Conservation (phyloP, 495 filamentous ascomycete genomes). For the Tricharina praecox region DNA sequence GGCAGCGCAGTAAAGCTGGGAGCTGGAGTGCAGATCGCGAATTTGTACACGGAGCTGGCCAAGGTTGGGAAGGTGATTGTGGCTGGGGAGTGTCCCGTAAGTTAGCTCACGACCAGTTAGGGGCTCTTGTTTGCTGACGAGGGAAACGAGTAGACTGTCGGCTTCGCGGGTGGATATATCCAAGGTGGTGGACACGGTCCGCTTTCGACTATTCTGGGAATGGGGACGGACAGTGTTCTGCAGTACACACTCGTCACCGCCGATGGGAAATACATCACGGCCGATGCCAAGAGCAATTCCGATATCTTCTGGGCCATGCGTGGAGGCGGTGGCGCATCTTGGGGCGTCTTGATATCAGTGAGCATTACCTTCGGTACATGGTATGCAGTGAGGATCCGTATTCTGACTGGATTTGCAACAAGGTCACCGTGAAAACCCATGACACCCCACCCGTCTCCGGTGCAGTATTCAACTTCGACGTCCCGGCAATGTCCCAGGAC, state of each 20-base stretch:
- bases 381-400: no score
- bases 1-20: constrained; percentile 40
- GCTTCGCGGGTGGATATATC: constrained; percentile 34
- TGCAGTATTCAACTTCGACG: constrained; percentile 31
- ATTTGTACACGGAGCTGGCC: constrained; percentile 35
- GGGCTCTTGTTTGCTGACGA: constrained; percentile 33
- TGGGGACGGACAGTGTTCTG: constrained; percentile 44
- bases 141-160: constrained; percentile 30
- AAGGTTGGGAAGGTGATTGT: constrained; percentile 34
- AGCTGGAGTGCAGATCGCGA: constrained; percentile 36
- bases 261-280: constrained; percentile 35
- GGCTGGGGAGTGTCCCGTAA: constrained; percentile 31
- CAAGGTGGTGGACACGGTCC: constrained; percentile 46
- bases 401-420: constrained; percentile 27
- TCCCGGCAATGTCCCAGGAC: constrained; percentile 25
- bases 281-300: constrained; percentile 37
- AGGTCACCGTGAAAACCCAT: constrained; percentile 34
- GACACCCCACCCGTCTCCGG: constrained; percentile 30
- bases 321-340: constrained; percentile 49
- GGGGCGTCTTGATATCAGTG: constrained; percentile 42
- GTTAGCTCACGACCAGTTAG: not conserved
- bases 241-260: constrained; percentile 46
- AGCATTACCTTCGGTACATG: constrained; percentile 28
- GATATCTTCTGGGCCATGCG: constrained; percentile 54
- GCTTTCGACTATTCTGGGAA: constrained; percentile 36